These are phyloP conservation scores for Skeletonema potamos DNA, from an alignment of 108 stramenopile genomes.

Conservation along the genomic window DNA sequence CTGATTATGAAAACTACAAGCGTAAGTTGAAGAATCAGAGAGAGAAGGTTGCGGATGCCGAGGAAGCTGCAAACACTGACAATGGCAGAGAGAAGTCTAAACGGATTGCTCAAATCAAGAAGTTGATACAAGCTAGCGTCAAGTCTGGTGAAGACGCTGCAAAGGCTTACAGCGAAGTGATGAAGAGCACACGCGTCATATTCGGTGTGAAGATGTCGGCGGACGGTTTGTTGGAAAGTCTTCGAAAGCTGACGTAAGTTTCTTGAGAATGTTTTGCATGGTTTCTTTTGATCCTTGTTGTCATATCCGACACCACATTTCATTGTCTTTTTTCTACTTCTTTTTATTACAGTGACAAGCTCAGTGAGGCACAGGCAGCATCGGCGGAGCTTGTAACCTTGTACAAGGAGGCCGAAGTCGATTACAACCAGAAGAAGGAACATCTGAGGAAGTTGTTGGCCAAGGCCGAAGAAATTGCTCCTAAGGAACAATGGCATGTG, in stretches of 20 bases:
- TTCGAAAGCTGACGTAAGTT: slow-evolving; percentile 55
- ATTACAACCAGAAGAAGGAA: slow-evolving; percentile 28
- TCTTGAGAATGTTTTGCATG: background rate
- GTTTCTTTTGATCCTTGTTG: background rate
- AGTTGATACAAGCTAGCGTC: slow-evolving; percentile 43
- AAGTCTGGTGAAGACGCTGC: slow-evolving; percentile 49
- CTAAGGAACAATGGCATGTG: slow-evolving; percentile 17
- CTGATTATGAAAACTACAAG: slow-evolving; percentile 21
- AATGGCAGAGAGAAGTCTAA: slow-evolving; percentile 61
- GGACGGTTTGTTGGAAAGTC: slow-evolving; percentile 42
- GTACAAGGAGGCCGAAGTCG: slow-evolving; percentile 23
- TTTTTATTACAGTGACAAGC: slow-evolving; percentile 8
- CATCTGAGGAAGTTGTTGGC: slow-evolving; percentile 16
- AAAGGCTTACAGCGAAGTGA: slow-evolving; percentile 49
- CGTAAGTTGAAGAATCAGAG: slow-evolving; percentile 52
- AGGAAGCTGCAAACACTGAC: slow-evolving; percentile 53
- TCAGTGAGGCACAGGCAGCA: slow-evolving; percentile 23
- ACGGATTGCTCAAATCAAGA: slow-evolving; percentile 45
- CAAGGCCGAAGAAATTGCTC: slow-evolving; percentile 31
- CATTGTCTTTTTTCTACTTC: background rate
- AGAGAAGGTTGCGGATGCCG: slow-evolving; percentile 57
- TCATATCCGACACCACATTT: background rate
- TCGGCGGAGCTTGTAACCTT: slow-evolving; percentile 21
- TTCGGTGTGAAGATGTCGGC: slow-evolving; percentile 60
- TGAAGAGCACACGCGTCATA: slow-evolving; percentile 45